Evolutionary conservation across 2,329 filamentous ascomycete genomes (phyloP), one percentile per base, ranked within the genome.

Genomic region (Epichloe glyceriae): DNA sequence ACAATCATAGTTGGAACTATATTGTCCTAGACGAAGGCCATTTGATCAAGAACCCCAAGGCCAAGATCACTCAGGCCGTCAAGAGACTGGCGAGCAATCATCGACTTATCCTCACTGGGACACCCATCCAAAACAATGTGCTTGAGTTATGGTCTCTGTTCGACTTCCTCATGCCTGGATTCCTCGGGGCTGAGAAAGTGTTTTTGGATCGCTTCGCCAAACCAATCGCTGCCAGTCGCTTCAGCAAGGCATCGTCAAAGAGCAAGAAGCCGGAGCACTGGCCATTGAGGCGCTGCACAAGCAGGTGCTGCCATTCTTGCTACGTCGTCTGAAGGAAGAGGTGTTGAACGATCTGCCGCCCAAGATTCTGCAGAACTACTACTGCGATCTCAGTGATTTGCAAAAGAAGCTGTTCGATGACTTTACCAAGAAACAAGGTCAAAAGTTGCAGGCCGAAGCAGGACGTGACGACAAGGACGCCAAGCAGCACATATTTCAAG

Each of bases 291-390:
- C 93, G n/a, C 74, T 98, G 20, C 93, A 98, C 70, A 98, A 98
- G 66, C 93, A 98, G 64, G 94, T 98, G 2, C 73, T 98, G 35
- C 93, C 93, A 1, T 98, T 98, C 82, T 74, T 98, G 54, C 79
- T 98, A 39, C 88, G 93, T 54, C 90, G 93, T 60, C 78, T 98
- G 59, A 98, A 98, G 70, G 93, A 98, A 69, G 93, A 98, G 66
- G 93, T 98, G 17, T 75, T 98, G 53, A 87, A 98, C 59, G 93
- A 98, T 61, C 74, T 98, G 8, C 93, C 93, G 2, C 93, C 93
- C 7, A 98, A 98, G 80, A 98, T 98, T 61, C 73, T 98, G 48
- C 93, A 98, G 65, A 98, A 98, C 67, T 98, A 98, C 72, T 98
- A 98, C 70, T 98, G 93, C 67, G 93, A 98, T 62, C 82, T 95